phyloP scores from a whole-genome alignment of 768 basidiomycete genomes.

The Holtermannia corniformis region DNA sequence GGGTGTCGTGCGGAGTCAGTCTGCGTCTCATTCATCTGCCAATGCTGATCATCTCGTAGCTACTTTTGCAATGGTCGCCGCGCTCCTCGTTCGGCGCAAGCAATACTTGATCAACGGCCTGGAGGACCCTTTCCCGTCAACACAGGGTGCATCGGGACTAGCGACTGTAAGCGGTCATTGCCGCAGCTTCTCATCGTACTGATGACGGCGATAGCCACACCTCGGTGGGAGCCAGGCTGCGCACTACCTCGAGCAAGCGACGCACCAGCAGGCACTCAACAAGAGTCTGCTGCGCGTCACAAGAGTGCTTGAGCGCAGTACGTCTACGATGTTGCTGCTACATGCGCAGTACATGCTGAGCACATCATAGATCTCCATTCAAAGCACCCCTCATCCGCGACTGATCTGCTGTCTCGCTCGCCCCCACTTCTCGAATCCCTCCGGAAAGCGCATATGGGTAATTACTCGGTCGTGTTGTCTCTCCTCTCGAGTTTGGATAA shows the following conservation, averaged over 20 bases:
- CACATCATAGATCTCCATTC: slow-evolving; percentile 52
- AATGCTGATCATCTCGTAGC: slow-evolving; percentile 42
- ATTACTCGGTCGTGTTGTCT: slow-evolving; percentile 81
- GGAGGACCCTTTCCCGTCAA: slow-evolving; percentile 62
- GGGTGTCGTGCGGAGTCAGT: slow-evolving; percentile 67
- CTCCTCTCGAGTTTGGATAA: slow-evolving; percentile 86
- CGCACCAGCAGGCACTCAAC: slow-evolving; percentile 38
- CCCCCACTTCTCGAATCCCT: slow-evolving; percentile 73
- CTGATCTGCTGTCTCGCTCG: slow-evolving; percentile 71
- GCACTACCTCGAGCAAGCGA: slow-evolving; percentile 37
- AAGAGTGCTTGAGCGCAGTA: slow-evolving; percentile 36
- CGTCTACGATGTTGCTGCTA: slow-evolving; percentile 5
- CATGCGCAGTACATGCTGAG: slow-evolving; percentile 3
- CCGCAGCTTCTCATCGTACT: not conserved
- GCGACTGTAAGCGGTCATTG: slow-evolving; percentile 21
- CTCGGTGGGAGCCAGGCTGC: slow-evolving; percentile 23
- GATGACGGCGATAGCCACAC: not conserved
- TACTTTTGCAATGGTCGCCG: slow-evolving; percentile 95
- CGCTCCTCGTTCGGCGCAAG: slow-evolving; percentile 71
- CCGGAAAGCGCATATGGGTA: slow-evolving; percentile 82
- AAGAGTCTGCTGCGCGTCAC: slow-evolving; percentile 41
- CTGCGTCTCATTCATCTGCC: not conserved
- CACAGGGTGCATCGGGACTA: slow-evolving; percentile 26
- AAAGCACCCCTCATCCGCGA: slow-evolving; percentile 63
- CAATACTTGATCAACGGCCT: slow-evolving; percentile 57